phyloP scores from a whole-genome alignment of 2,329 filamentous ascomycete genomes.

The Ilyonectria mors-panacis region DNA sequence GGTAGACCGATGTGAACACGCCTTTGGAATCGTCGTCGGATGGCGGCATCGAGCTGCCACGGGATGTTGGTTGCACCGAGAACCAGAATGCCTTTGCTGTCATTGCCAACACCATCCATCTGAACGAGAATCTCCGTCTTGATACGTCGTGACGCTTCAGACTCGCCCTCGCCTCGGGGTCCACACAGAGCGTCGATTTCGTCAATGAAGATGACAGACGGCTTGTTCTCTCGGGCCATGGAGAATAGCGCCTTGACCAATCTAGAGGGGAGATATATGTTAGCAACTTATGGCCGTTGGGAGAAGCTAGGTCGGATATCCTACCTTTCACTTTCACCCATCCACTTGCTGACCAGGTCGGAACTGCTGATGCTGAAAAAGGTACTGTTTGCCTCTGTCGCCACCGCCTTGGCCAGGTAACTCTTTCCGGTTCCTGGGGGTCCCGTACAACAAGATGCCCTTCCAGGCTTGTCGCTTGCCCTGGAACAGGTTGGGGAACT shows the following conservation, averaged over 20 bases:
- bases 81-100: slow-evolving; percentile 93
- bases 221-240: slow-evolving; percentile 98
- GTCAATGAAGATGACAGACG: slow-evolving; percentile 98
- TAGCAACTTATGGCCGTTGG: slow-evolving; percentile 34
- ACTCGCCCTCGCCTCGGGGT: slow-evolving; percentile 93
- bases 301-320: neutral
- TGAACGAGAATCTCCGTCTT: slow-evolving; percentile 99
- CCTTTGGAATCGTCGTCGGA: slow-evolving; percentile 94
- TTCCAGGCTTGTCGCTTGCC: slow-evolving; percentile 99
- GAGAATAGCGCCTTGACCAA: slow-evolving; percentile 97
- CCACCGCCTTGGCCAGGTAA: slow-evolving; percentile 96
- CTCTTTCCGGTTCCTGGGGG: slow-evolving; percentile 98
- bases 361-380: slow-evolving; percentile 99
- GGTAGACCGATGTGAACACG: slow-evolving; percentile 96
- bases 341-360: slow-evolving; percentile 99
- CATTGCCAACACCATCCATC: slow-evolving; percentile 98
- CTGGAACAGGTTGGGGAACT: slow-evolving; percentile 96
- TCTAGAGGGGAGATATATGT: slow-evolving; percentile 60
- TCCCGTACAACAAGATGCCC: slow-evolving; percentile 95
- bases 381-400: slow-evolving; percentile 98
- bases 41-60: slow-evolving; percentile 97
- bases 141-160: slow-evolving; percentile 95
- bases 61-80: slow-evolving; percentile 98
- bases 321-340: slow-evolving; percentile 98
- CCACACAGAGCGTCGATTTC: slow-evolving; percentile 98